Conservation (phyloP, 2,329 filamentous ascomycete genomes). For the Botryosphaeria dothidea region DNA sequence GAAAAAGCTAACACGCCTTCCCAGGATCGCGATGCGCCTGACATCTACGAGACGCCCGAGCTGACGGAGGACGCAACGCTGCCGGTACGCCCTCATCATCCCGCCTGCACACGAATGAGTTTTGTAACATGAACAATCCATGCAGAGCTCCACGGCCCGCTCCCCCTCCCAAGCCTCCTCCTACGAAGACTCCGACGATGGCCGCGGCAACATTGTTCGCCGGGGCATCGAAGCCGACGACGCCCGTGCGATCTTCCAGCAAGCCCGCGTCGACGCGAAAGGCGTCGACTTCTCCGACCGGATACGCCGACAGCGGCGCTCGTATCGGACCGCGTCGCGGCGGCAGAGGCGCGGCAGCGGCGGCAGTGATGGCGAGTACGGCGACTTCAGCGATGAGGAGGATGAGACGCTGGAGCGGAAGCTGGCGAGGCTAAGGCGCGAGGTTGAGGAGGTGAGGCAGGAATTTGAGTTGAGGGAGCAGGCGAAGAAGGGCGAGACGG, state of each 20-base stretch:
- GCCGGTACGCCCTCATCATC: constrained; percentile 58
- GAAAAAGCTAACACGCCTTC: constrained; percentile 46
- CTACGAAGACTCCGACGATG: constrained; percentile 60
- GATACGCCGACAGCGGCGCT: constrained; percentile 74
- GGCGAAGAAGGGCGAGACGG: constrained; percentile 35
- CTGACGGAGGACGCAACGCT: constrained; percentile 87
- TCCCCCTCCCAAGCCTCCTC: constrained; percentile 43
- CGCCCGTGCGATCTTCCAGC: constrained; percentile 78
- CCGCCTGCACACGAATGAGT: neutral
- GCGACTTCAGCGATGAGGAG: constrained; percentile 76
- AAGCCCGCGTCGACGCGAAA: constrained; percentile 72
- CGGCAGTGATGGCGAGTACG: constrained; percentile 58
- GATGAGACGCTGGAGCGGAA: constrained; percentile 76
- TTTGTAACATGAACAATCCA: constrained; percentile 32
- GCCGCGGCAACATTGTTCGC: constrained; percentile 63
- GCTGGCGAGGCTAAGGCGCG: constrained; percentile 78
- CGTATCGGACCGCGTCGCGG: constrained; percentile 73
- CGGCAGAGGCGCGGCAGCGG: constrained; percentile 57
- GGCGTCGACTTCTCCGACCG: constrained; percentile 89
- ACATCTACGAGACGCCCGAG: constrained; percentile 95
- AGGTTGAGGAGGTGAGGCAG: constrained; percentile 67
- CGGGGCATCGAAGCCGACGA: constrained; percentile 74
- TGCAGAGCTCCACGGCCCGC: constrained; percentile 31
- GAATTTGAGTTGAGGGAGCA: constrained; percentile 55
- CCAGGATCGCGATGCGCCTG: constrained; percentile 60